A percentile compares a stretch with the other conserved stretches of the same genome.
Conservation (phyloP, 2,329 filamentous ascomycete species). For the Ceratocystis ficicola region DNA sequence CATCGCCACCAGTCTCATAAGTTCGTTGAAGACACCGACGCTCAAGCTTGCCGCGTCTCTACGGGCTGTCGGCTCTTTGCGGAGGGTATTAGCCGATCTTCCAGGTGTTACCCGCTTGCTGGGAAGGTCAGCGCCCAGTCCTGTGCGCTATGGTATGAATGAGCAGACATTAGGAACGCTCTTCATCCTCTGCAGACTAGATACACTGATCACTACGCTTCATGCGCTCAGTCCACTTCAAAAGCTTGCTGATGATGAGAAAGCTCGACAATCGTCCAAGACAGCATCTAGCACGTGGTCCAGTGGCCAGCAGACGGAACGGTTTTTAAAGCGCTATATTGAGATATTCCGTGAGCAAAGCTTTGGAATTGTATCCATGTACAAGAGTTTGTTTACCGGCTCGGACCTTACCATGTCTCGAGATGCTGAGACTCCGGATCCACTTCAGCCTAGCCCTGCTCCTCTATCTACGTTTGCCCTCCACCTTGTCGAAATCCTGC, state of each 20-base stretch:
- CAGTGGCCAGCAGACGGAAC: constrained; percentile 81
- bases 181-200: constrained; percentile 76
- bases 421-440: constrained; percentile 28
- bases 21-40: constrained; percentile 59
- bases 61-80: constrained; percentile 81
- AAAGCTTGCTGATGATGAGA: constrained; percentile 83
- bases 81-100: constrained; percentile 66
- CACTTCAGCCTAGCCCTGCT: constrained; percentile 54
- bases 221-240: constrained; percentile 73
- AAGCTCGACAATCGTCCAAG: constrained; percentile 35
- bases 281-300: constrained; percentile 40
- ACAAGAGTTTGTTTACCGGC: constrained; percentile 72
- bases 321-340: constrained; percentile 87
- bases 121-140: constrained; percentile 4
- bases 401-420: constrained; percentile 7
- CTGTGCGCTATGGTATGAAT: constrained; percentile 19
- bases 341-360: constrained; percentile 97
- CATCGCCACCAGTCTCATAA: constrained; percentile 74
- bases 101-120: constrained; percentile 24
- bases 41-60: constrained; percentile 84
- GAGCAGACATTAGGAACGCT: constrained; percentile 67
- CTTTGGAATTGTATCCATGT: constrained; percentile 90
- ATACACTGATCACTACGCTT: constrained; percentile 66
- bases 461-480: constrained; percentile 74
- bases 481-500: constrained; percentile 68